These are phyloP conservation scores for Vitis riparia DNA, from an alignment of 164 flowering plant genomes.

Conservation along the genomic window DNA sequence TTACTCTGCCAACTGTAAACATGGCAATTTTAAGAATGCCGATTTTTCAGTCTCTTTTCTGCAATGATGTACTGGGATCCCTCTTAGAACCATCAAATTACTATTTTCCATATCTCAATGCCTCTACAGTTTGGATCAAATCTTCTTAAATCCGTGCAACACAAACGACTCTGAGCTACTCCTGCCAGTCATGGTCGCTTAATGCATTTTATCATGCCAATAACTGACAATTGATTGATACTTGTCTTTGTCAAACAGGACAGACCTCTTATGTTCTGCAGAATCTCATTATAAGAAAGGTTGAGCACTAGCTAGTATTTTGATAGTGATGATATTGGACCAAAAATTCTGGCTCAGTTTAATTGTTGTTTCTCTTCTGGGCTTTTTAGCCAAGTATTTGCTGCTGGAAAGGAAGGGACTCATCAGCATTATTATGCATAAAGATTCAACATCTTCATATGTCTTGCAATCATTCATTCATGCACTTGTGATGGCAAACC, in stretches of 20 bases:
- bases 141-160: background rate
- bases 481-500: conserved; percentile 69
- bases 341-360: conserved; percentile 9
- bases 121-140: too few relatives aligned
- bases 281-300: conserved; percentile 68
- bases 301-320: conserved; percentile 16
- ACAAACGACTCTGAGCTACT: background rate
- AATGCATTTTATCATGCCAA: background rate
- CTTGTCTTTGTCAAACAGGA: conserved; percentile 38
- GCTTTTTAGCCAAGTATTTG: conserved; percentile 60
- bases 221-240: background rate
- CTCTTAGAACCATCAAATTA: background rate
- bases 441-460: conserved; percentile 67
- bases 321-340: too few relatives aligned
- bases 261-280: conserved; percentile 46
- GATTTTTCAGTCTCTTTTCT: background rate
- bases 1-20: too few relatives aligned
- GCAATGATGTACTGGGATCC: background rate
- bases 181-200: too few relatives aligned
- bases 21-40: too few relatives aligned
- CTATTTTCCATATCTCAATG: conserved; percentile 4
- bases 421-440: conserved; percentile 58
- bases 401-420: conserved; percentile 53
- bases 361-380: conserved; percentile 1
- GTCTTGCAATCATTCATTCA: conserved; percentile 76